Evolutionary conservation across 257 asterid genomes (phyloP).

Genomic region (Solanum bukasovii): DNA sequence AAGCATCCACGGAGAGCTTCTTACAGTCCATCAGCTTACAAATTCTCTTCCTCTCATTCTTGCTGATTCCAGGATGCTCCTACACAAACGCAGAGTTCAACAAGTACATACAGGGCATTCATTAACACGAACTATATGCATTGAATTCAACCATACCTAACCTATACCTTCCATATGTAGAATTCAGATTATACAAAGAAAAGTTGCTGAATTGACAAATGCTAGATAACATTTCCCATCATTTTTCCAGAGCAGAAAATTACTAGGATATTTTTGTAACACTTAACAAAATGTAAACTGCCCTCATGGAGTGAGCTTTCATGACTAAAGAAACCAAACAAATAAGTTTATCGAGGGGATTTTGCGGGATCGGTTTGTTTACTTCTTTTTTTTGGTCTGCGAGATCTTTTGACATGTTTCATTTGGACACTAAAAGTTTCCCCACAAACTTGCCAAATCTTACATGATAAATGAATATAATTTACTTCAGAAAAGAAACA

Average conservation of each 20-base stretch:
- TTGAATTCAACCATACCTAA: background rate
- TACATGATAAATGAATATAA: background rate
- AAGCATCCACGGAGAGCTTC: slow-evolving; percentile 80
- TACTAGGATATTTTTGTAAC: background rate
- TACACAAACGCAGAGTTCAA: slow-evolving; percentile 8
- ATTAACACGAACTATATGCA: background rate
- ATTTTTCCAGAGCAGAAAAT: background rate
- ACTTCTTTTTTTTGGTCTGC: background rate
- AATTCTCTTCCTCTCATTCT: slow-evolving; percentile 74
- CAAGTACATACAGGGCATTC: background rate
- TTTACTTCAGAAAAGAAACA: background rate
- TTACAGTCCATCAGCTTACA: slow-evolving; percentile 89
- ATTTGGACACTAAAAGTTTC: background rate
- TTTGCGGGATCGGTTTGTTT: background rate
- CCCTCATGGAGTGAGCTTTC: background rate
- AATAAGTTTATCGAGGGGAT: background rate
- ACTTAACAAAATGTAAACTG: background rate
- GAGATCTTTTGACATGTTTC: background rate
- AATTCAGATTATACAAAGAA: background rate
- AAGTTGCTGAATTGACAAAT: background rate
- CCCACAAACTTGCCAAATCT: background rate
- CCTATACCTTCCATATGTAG: background rate
- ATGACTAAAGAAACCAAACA: background rate
- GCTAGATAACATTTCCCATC: background rate
- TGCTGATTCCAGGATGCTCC: slow-evolving; percentile 83